Conservation (phyloP, 208 protist species). For the Leishmania guyanensis region DNA sequence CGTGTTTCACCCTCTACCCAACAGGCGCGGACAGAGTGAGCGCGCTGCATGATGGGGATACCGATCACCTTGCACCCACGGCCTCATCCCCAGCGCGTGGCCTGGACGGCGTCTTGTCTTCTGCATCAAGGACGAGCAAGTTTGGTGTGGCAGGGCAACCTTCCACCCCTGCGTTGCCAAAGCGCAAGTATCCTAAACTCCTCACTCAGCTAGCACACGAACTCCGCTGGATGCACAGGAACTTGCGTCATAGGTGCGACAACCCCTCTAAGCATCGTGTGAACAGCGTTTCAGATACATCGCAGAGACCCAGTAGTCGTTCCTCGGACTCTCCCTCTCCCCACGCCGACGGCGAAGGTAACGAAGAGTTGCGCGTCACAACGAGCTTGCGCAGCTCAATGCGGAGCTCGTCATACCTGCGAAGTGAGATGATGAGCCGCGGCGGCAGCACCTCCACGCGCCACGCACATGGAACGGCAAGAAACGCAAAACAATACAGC, state of each 20-base stretch:
- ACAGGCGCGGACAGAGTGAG: not conserved
- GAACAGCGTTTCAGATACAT: not conserved
- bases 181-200: slow-evolving; percentile 18
- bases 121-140: not conserved
- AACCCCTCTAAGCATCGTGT: not conserved
- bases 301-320: not conserved
- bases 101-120: slow-evolving; percentile 1
- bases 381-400: slow-evolving; percentile 23
- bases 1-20: not conserved
- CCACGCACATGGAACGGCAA: not conserved
- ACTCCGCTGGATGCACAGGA: slow-evolving; percentile 33
- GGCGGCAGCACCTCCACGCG: not conserved
- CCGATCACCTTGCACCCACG: not conserved
- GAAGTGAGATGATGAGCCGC: not conserved
- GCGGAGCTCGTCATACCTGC: not conserved
- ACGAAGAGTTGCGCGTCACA: slow-evolving; percentile 8
- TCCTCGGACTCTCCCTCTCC: not conserved
- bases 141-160: not conserved
- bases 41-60: slow-evolving; percentile 4
- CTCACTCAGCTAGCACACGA: slow-evolving; percentile 25
- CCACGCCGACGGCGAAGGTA: not conserved
- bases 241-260: slow-evolving; percentile 10
- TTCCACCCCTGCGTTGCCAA: not conserved
- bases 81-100: not conserved
- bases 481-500: not conserved